Base-by-base conservation (phyloP, 305 asterid genomes). In the Plantago rigida region DNA sequence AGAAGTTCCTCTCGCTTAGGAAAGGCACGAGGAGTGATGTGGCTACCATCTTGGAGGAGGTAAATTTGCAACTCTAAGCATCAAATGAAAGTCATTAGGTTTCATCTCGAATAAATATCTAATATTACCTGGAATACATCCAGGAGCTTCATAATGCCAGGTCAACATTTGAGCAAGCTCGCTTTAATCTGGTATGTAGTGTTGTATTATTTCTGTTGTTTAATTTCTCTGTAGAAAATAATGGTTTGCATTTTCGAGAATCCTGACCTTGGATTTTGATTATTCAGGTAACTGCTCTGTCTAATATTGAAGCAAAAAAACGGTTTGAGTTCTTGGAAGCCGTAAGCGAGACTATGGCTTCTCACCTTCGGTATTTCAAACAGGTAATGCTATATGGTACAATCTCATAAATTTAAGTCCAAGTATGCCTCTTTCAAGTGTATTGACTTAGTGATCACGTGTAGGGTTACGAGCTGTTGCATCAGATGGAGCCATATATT, bases 401-500 rank as follows among this genome's bases (percentile, higher is more conserved):
- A 57, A 39, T 59, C 47, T 57, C 55, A 13, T 54, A 31, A 12
- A 56, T 34, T 29, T 55, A 36, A 26, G 68, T 49, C 62, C 56
- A 5, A 42, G 73, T 71, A 65, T 28, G 62, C 69, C 46, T 19
- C 39, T 58, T 70, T 48, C 57, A 58, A 51, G 59, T 58, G 34
- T 14, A 62, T 60, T 67, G 34, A 56, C 24, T 60, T 14, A 73
- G 69, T 74, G 50, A 56, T 56, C 71, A 49, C 62, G 22, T 83
- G 68, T 59, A 92, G 96, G 99, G 99, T 13, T 94, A 94, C 73
- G 99, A 94, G 78, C 81, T 94, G 71, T 75, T 94, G 85, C 97
- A 89, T 83, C 99, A 94, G 79, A 94, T 94, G 99, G 99, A 94
- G 76, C 97, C 99, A n/a, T 94, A 94, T 72, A 89, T 94, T 64